Base-by-base conservation (phyloP, 2,329 filamentous ascomycete species). In the Mycosphaerella arachidis region DNA sequence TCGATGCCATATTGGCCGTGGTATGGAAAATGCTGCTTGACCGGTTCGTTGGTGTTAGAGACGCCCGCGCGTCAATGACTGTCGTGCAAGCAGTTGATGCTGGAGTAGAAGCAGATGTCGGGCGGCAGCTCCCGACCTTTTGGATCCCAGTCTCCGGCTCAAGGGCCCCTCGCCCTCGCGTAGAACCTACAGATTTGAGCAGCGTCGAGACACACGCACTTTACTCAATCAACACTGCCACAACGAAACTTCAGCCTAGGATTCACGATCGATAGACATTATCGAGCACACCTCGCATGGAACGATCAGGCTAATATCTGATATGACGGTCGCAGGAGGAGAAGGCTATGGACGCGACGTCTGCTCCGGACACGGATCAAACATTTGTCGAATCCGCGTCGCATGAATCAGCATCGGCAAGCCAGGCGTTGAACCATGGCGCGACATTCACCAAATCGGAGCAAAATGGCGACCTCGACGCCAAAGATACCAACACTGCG, bases 1-100 rank as follows among this genome's bases (percentile, higher is more conserved):
- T 56, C 51, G 63, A 56, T 35, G 70, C 66, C 70, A 72, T 72
- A 37, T 54, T 62, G 37, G 53, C 30, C 50, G 48, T n/a, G 53
- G 20, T 20, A 18, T 40, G 35, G 27, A 56, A 50, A 4, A n/a
- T 30, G 43, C 18, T 10, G 50, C 51, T 53, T 3, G 50, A 10
- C 10, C 29, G 50, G 8, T 27, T 27, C 20, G 20, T 16, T 50
- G 29, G 18, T 29, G 46, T 52, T 20, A 16, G 10, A n/a, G 48
- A 58, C 29, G 57, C 57, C 37, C 27, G 20, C 56, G 37, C 51
- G 20, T 31, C 60, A 52, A 62, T 57, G 30, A 50, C 24, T 24
- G 54, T 45, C 29, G 13, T 43, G 40, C 6, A 3, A 24, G 3
- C 3, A 4, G 3, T 9, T n/a, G 46, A 50, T 55, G 37, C n/a